Base-by-base conservation (phyloP, 75 land plant species). In the Isoetes taiwanensis region DNA sequence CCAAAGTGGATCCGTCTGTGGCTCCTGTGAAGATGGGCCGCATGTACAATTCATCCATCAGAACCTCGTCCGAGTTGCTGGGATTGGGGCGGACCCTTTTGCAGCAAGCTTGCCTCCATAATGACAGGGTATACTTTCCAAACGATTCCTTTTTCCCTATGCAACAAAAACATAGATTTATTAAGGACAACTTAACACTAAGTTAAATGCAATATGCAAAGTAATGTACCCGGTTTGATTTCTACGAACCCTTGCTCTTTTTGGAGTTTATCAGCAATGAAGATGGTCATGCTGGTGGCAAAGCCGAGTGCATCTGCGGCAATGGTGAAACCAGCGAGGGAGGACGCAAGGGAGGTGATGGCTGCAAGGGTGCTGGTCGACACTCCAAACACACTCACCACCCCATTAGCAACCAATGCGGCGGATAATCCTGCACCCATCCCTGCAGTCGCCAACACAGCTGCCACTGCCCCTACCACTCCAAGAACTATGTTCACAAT, bases 331-430 rank as follows among this genome's bases (percentile, higher is more conserved):
- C 6, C n/a, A 3, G 5, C 4, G 50, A 46, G 16, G 50, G 21
- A 19, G 6, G 50, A 19, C 5, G 50, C 50, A 6, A n/a, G 5
- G 12, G n/a, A 19, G 21, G 50, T 46, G 16, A 46, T 16, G 19
- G 50, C n/a, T 5, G 50, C 50, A 6, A 46, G 5, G 19, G 19
- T 23, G 50, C 16, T n/a, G 4, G 50, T 46, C 25, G 50, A 46
- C 4, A 46, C n/a, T 5, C 50, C 50, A 46, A 46, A 46, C n/a
- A 46, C 50, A n/a, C 50, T 46, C 50, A 46, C 50, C 50, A 46
- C 50, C 6, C 50, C 50, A 46, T 16, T 46, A 6, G 50, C 50
- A n/a, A 46, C 50, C 50, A 46, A 4, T 6, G 50, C 50, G 25
- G 50, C 6, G 4, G 50, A 8, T 5, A 46, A 19, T 19, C n/a